Conservation (phyloP, 768 basidiomycete species). For the Mycena latifolia region DNA sequence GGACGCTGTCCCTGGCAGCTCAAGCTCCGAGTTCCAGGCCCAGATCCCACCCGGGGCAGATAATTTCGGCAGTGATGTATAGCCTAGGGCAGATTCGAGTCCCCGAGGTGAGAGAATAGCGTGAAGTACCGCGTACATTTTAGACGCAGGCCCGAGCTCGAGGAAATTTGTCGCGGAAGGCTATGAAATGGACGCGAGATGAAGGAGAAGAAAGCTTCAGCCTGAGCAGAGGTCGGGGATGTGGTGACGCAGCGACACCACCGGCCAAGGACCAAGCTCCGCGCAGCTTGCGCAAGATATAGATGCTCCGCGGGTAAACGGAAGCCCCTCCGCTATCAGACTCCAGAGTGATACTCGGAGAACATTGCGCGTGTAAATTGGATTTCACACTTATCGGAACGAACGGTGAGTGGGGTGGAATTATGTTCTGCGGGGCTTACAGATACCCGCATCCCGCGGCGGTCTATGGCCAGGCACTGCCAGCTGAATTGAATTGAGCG, state of each 20-base stretch:
- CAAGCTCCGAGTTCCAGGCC: background rate
- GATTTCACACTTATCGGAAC: conserved; percentile 29
- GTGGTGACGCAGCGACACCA: background rate
- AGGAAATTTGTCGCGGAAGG: conserved; percentile 10
- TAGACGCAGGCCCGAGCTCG: conserved; percentile 17
- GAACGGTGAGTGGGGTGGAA: conserved; percentile 2
- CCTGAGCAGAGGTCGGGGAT: background rate
- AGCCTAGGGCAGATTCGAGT: background rate
- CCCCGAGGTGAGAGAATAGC: background rate
- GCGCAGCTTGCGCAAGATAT: background rate
- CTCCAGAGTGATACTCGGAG: conserved; percentile 27
- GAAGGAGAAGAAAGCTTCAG: background rate
- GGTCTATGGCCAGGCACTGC: background rate
- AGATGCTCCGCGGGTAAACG: conserved; percentile 10
- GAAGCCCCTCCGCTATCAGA: background rate
- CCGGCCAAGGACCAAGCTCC: background rate
- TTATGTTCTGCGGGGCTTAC: conserved; percentile 2
- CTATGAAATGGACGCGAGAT: conserved; percentile 20
- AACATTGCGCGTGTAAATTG: conserved; percentile 24
- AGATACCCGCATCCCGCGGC: conserved; percentile 22
- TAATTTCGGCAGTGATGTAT: background rate
- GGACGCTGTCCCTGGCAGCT: no score
- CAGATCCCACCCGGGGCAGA: background rate
- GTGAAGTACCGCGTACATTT: conserved; percentile 26
- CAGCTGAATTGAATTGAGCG: conserved; percentile 15